These are phyloP conservation scores for Arthrocladium fulminans DNA, from an alignment of 2,329 filamentous ascomycete species.

Conservation along the genomic window DNA sequence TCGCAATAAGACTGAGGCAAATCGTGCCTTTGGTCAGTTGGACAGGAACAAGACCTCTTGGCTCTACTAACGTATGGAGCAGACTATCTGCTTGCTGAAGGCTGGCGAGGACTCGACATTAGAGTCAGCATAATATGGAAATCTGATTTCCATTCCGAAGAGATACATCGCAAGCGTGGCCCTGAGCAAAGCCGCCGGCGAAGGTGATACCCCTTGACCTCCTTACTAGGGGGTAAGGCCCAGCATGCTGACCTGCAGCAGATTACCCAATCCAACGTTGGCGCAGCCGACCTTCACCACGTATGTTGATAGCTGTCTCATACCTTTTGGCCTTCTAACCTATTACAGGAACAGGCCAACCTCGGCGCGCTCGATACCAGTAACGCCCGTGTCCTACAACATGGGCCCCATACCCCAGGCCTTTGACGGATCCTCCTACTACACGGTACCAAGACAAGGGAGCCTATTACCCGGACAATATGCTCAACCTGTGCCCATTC, in stretches of 20 bases:
- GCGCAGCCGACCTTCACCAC: constrained; percentile 3
- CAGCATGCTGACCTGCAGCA: background rate
- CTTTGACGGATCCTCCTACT: background rate
- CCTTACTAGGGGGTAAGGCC: background rate
- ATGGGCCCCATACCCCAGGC: background rate
- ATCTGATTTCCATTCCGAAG: constrained; percentile 4
- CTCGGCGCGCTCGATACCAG: background rate
- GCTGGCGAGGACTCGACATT: constrained; percentile 6
- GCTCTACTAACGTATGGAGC: background rate
- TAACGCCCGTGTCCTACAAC: background rate
- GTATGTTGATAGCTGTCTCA: background rate
- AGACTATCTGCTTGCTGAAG: constrained; percentile 9
- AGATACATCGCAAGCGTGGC: constrained; percentile 5
- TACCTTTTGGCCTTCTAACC: background rate
- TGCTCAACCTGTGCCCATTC: background rate
- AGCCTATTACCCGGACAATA: background rate
- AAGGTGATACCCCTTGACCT: background rate
- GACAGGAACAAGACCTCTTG: background rate
- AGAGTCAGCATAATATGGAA: constrained; percentile 8
- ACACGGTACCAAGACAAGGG: background rate
- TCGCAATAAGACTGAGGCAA: constrained; percentile 6
- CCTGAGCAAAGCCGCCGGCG: constrained; percentile 7
- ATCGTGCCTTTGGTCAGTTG: constrained; percentile 4
- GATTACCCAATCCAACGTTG: background rate
- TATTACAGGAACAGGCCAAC: background rate